A percentile compares a stretch with the other conserved stretches of the same genome.
Evolutionary conservation across 1,284 basidiomycete genomes (phyloP).

Genomic region (Veloboletus limbatus): DNA sequence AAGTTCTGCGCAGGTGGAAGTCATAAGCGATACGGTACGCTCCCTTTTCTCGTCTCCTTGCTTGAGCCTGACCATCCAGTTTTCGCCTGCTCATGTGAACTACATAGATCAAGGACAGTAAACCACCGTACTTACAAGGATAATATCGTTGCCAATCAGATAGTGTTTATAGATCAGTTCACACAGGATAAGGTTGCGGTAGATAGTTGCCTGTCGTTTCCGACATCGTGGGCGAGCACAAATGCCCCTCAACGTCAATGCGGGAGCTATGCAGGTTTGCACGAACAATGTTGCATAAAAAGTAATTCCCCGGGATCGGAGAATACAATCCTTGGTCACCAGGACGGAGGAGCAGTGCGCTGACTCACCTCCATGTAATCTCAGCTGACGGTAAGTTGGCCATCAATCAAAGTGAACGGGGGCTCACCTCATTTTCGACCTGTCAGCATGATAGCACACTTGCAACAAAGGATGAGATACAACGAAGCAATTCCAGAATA

Average conservation of each 20-base stretch:
- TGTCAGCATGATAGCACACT: background rate
- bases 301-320: constrained; percentile 5
- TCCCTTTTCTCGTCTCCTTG: background rate
- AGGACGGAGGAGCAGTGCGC: constrained; percentile 4
- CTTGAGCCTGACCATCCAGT: constrained; percentile 7
- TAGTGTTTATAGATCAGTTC: constrained; percentile 5
- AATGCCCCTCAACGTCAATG: too few species aligned
- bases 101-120: background rate
- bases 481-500: too few species aligned
- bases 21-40: constrained; percentile 7
- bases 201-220: too few species aligned
- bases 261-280: too few species aligned
- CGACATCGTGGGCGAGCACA: too few species aligned
- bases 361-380: constrained; percentile 18
- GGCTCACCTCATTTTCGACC: constrained; percentile 16
- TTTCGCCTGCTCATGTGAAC: background rate
- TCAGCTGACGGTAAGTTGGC: background rate
- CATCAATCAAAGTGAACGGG: background rate
- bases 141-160: constrained; percentile 5
- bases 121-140: background rate
- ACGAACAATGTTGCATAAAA: background rate
- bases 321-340: background rate
- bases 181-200: too few species aligned
- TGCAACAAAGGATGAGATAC: constrained; percentile 1
- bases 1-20: constrained; percentile 27